phyloP scores from a whole-genome alignment of 129 eudicot species.

The Chrysanthemum makinoi region DNA sequence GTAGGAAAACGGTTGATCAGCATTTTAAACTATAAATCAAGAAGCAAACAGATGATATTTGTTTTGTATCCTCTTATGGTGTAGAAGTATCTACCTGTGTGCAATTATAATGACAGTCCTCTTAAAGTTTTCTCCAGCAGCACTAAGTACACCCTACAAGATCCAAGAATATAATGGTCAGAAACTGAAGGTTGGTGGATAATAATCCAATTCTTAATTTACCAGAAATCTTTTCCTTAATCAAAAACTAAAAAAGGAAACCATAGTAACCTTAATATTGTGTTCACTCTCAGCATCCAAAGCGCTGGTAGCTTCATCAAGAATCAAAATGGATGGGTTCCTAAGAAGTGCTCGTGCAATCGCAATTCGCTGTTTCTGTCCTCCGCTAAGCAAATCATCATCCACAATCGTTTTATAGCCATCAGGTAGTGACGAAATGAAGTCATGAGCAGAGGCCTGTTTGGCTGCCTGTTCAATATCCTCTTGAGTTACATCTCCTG shows the following conservation, averaged over 20 bases:
- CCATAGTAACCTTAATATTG: conserved; percentile 69
- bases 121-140: conserved; percentile 56
- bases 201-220: neutral
- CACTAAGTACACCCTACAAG: conserved; percentile 77
- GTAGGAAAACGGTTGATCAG: conserved; percentile 26
- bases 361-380: conserved; percentile 96
- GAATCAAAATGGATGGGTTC: conserved; percentile 87
- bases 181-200: neutral
- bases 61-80: neutral
- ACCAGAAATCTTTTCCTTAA: conserved; percentile 2
- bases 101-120: conserved; percentile 88
- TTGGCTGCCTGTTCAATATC: conserved; percentile 92
- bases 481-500: conserved; percentile 58
- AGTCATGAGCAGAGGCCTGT: conserved; percentile 90
- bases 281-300: conserved; percentile 98
- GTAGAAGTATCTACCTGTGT: conserved; percentile 52
- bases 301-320: conserved; percentile 99
- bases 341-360: conserved; percentile 91
- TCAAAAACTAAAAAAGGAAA: conserved; percentile 1
- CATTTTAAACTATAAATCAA: conserved; percentile 8
- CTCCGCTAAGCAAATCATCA: conserved; percentile 98
- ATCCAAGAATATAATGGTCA: conserved; percentile 15
- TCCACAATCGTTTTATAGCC: conserved; percentile 92
- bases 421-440: conserved; percentile 69
- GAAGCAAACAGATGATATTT: neutral